Evolutionary conservation across 768 basidiomycete genomes (phyloP), one percentile per base, ranked within the genome.

Genomic region (Floccularia luteovirens): DNA sequence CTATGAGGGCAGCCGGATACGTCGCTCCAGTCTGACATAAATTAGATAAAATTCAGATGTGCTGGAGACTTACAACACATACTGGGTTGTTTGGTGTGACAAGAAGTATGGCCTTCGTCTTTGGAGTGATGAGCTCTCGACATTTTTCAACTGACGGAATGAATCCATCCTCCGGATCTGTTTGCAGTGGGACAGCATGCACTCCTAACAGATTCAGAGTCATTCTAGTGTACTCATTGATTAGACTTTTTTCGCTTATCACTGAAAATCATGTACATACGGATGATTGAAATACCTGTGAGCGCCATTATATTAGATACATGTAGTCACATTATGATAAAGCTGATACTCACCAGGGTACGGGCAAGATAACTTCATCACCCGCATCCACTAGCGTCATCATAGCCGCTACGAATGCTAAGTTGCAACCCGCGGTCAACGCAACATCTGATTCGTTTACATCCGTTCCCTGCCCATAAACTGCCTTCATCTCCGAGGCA

Each of bases 61-160:
- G 14, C 14, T 14, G 27, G 8, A 30, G 8, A 14, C 10, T 30
- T 17, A 13, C 25, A 6, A 19, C 12, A 48, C 69, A 31, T 36
- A 82, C 79, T 0, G 82, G 84, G 48, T 89, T 89, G 46, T 86
- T 88, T 6, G 86, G 86, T 0, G 82, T 75, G 24, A 89, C 79
- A 1, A 91, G 72, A 3, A 77, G 72, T 32, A 91, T 84, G 0
- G 83, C 86, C 36, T 69, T 70, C 0, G 82, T 86, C 33, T 66
- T 71, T 0, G 64, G 35, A 0, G 77, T 78, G 44, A 86, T 75
- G 14, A 86, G 50, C 5, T 54, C 50, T 11, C 58, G 62, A 39
- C 79, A 79, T 6, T 62, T 57, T 1, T 66, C 57, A 1, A 71
- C 50, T 0, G 77, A 79, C 1, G 89, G 87, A 1, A 70, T 52